Percentiles rank a stretch among this genome's conserved stretches.
Evolutionary conservation across 108 stramenopile genomes (phyloP).

Genomic region (Hondaea fermentalgiana): DNA sequence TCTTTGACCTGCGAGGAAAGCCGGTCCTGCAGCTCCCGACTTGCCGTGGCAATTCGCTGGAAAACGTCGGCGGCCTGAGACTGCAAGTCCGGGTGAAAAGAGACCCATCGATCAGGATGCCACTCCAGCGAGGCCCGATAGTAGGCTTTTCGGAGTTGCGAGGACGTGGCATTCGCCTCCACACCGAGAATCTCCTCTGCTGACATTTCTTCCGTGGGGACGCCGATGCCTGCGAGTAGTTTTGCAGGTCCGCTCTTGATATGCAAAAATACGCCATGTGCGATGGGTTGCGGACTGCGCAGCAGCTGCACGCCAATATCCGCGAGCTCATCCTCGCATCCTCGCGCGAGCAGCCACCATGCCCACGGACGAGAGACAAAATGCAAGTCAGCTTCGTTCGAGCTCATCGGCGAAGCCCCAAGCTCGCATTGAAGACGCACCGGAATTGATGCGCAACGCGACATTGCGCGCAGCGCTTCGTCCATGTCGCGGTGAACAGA

Average conservation of each 20-base stretch:
- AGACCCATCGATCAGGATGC: slow-evolving; percentile 10
- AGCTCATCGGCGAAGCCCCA: neutral
- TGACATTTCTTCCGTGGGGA: neutral
- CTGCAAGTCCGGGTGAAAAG: neutral
- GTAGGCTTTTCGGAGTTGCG: neutral
- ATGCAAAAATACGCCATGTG: neutral
- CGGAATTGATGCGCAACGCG: neutral
- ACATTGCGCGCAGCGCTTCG: neutral
- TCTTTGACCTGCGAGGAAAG: neutral
- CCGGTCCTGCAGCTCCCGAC: neutral
- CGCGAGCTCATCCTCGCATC: neutral
- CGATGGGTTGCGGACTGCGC: neutral
- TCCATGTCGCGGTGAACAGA: neutral
- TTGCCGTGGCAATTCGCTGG: neutral
- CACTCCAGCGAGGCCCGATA: neutral
- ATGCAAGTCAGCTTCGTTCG: neutral
- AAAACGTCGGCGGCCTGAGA: neutral
- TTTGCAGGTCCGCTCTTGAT: neutral
- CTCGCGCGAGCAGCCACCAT: neutral
- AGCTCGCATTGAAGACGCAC: neutral
- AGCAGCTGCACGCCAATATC: neutral
- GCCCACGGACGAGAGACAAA: neutral
- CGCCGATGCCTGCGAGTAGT: neutral
- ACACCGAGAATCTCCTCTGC: neutral
- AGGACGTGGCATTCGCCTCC: neutral